Evolutionary conservation across 495 filamentous ascomycete genomes (phyloP).

Genomic region (Lasiosphaeris hirsuta): DNA sequence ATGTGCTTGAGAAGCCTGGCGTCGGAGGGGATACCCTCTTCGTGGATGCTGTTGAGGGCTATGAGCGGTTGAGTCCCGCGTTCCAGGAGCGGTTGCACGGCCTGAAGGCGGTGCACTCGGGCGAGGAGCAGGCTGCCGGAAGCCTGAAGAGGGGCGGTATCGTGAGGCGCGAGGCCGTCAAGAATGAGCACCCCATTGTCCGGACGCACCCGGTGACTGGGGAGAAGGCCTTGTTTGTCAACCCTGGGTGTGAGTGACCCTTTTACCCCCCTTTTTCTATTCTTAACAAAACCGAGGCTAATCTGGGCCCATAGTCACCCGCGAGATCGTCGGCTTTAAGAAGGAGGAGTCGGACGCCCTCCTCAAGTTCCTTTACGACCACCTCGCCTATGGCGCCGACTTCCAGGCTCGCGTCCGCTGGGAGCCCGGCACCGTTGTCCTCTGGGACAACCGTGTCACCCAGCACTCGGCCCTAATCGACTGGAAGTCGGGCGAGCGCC

Average conservation of each 20-base stretch:
- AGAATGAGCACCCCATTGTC: slow-evolving; percentile 68
- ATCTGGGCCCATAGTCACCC: slow-evolving; percentile 53
- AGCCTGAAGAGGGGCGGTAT: slow-evolving; percentile 55
- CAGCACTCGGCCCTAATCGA: slow-evolving; percentile 75
- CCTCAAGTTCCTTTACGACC: slow-evolving; percentile 85
- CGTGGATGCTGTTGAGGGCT: slow-evolving; percentile 68
- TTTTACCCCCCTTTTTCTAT: background rate
- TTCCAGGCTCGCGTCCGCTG: slow-evolving; percentile 85
- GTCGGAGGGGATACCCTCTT: slow-evolving; percentile 82
- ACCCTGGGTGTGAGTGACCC: slow-evolving; percentile 70
- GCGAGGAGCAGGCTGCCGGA: slow-evolving; percentile 63
- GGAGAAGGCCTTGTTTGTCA: slow-evolving; percentile 84
- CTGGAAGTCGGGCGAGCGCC: slow-evolving; percentile 72
- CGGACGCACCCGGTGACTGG: slow-evolving; percentile 77
- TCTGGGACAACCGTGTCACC: slow-evolving; percentile 86
- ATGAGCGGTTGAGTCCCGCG: slow-evolving; percentile 65
- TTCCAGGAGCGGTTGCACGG: slow-evolving; percentile 75
- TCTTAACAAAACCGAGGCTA: background rate
- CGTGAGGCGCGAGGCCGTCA: slow-evolving; percentile 66
- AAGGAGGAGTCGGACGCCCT: slow-evolving; percentile 75
- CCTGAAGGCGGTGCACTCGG: slow-evolving; percentile 70
- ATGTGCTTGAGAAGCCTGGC: slow-evolving; percentile 69
- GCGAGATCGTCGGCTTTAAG: slow-evolving; percentile 69
- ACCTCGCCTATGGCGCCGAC: slow-evolving; percentile 76
- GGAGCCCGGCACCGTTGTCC: slow-evolving; percentile 77